These are phyloP conservation scores for Leccinum griseonigrum DNA, from an alignment of 1,284 basidiomycete genomes.

Conservation along the genomic window DNA sequence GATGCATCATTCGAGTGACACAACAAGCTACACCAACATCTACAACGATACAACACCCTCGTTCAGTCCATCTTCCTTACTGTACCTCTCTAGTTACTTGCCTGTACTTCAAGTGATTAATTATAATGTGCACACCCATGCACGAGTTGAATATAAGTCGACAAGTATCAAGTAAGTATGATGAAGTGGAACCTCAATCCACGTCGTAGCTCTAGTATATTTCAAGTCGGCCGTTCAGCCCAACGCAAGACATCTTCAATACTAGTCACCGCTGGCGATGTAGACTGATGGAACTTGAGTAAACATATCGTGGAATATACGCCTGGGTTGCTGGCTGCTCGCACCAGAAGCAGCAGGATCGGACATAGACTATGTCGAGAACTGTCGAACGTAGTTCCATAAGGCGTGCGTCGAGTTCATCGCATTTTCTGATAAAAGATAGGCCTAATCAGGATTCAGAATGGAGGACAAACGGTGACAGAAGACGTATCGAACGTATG, in stretches of 20 bases:
- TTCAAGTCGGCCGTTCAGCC: slow-evolving; percentile 52
- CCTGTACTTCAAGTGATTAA: too few relatives aligned
- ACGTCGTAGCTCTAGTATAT: not conserved
- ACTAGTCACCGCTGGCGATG: slow-evolving; percentile 18
- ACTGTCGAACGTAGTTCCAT: slow-evolving; percentile 44
- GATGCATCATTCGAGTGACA: not conserved
- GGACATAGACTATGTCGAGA: slow-evolving; percentile 12
- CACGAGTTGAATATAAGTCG: too few relatives aligned
- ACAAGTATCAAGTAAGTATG: too few relatives aligned
- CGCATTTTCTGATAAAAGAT: slow-evolving; percentile 54
- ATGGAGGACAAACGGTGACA: not conserved
- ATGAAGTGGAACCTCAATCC: too few relatives aligned
- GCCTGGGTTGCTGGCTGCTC: not conserved
- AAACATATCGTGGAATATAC: not conserved
- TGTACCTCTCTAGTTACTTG: too few relatives aligned
- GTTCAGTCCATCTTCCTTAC: slow-evolving; percentile 39
- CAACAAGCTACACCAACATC: too few relatives aligned
- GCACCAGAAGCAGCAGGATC: slow-evolving; percentile 1
- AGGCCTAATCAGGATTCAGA: slow-evolving; percentile 5
- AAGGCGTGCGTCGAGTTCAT: slow-evolving; percentile 60
- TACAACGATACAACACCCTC: slow-evolving; percentile 29
- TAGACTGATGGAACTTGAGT: slow-evolving; percentile 11
- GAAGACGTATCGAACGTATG: slow-evolving; percentile 49
- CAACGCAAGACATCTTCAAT: slow-evolving; percentile 51
- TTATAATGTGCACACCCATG: too few relatives aligned